Evolutionary conservation across 2,329 filamentous ascomycete species (phyloP), one percentile per base, ranked within the genome.

Genomic region (Exophiala sp.): DNA sequence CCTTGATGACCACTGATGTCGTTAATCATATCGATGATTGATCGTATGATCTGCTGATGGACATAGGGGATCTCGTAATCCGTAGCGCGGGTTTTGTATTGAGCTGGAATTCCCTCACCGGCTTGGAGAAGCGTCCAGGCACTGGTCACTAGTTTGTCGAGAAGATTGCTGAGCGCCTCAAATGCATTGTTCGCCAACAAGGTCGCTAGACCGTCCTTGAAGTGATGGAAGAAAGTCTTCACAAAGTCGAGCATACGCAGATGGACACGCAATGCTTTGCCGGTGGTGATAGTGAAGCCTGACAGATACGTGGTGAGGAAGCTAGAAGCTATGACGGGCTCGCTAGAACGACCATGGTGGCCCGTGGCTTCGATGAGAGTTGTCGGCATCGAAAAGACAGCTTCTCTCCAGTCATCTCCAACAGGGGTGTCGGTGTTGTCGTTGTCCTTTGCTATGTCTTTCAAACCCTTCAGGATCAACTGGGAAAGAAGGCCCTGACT

Each of bases 401-500:
- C 84, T 60, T 93, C 86, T 16, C 91, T 85, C 90, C 91, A 98
- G 61, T 93, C 83, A 64, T 95, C 88, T 52, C 82, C 75, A 51
- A 82, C 79, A n/a, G 80, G 79, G 49, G 79, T 76, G 57, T 82
- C 77, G 18, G 78, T 75, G 11, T 67, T 65, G 32, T 81, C 74
- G 51, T 74, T 70, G 48, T 84, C 80, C 43, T 72, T 73, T 50
- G 77, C 81, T 71, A 98, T 84, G 56, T 89, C 86, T 14, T 85
- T 83, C 50, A 97, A 86, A 8, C 89, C 87, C 68, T 95, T 96
- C 48, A 91, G 81, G 43, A 95, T 85, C 58, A 96, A 80, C 63
- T 96, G 97, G 59, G 97, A 85, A 38, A 99, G 76, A 23, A 97
- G 85, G 11, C 93, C 94, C 62, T 98, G 94, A 62, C 95, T 97